A percentile compares a stretch with the other conserved stretches of the same genome.
Evolutionary conservation across 257 asterid species (phyloP).

Genomic region (Salvia rosmarinus): DNA sequence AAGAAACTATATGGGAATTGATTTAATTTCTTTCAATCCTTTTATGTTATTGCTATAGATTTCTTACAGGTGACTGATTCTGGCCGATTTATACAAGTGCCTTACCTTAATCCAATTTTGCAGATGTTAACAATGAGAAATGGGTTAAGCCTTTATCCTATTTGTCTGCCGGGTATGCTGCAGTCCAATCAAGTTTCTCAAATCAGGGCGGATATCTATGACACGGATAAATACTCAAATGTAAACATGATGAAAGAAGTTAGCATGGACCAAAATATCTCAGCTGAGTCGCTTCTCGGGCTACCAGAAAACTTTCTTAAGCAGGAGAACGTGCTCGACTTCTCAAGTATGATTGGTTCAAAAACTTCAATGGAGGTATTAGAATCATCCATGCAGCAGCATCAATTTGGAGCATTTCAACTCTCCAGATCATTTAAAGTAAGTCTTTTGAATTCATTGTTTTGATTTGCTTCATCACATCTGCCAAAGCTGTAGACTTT

Average conservation of each 20-base stretch:
- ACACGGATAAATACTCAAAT: conserved; percentile 39
- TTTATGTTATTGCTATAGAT: not conserved
- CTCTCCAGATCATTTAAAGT: conserved; percentile 45
- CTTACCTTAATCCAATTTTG: conserved; percentile 19
- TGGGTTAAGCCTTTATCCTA: conserved; percentile 66
- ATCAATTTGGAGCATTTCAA: conserved; percentile 44
- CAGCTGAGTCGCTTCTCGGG: conserved; percentile 33
- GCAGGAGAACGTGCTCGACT: conserved; percentile 35
- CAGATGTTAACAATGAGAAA: conserved; percentile 78
- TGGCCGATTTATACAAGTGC: conserved; percentile 12
- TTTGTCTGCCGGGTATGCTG: conserved; percentile 51
- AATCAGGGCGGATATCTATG: conserved; percentile 38
- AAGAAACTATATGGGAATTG: not conserved
- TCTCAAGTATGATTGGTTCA: conserved; percentile 36
- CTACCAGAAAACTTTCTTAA: conserved; percentile 26
- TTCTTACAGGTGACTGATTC: too few relatives aligned
- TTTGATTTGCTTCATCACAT: conserved; percentile 2
- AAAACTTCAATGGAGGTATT: conserved; percentile 30
- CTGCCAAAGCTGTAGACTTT: not conserved
- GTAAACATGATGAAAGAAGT: conserved; percentile 34
- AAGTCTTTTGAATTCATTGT: not conserved
- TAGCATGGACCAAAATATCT: conserved; percentile 36
- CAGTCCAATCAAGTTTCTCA: conserved; percentile 43
- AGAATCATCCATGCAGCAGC: conserved; percentile 39
- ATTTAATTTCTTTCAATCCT: not conserved